These are phyloP conservation scores for Marchantia paleacea DNA, from an alignment of 225 moss, liverwort and hornwort genomes.

Conservation along the genomic window DNA sequence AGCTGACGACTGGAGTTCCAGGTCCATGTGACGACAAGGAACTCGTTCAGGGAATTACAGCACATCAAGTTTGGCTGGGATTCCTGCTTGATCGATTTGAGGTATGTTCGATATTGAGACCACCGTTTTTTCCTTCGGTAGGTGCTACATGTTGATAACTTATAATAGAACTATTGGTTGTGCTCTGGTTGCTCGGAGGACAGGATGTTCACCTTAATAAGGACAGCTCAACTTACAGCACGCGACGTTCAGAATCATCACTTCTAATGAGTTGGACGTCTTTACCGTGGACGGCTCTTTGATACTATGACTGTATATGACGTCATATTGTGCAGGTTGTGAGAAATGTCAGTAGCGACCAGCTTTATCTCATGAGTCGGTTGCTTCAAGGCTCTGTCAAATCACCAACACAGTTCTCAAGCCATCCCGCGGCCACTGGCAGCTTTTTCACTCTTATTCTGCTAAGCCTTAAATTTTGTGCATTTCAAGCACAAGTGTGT, in stretches of 20 bases:
- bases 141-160: no score
- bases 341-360: constrained; percentile 60
- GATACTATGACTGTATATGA: no score
- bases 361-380: constrained; percentile 61
- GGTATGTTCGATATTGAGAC: constrained; percentile 26
- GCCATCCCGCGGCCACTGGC: constrained; percentile 76
- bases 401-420: constrained; percentile 57
- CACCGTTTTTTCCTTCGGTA: no score
- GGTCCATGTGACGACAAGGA: constrained; percentile 45
- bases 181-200: no score
- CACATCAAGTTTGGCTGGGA: constrained; percentile 79
- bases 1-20: constrained; percentile 69
- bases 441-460: constrained; percentile 72
- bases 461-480: constrained; percentile 70
- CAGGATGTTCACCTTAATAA: no score
- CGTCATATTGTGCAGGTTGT: constrained; percentile 50
- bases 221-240: no score
- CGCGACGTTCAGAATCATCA: no score
- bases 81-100: constrained; percentile 81
- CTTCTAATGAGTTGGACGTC: no score
- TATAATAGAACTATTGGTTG: no score
- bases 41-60: constrained; percentile 51
- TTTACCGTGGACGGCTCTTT: no score
- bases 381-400: constrained; percentile 73
- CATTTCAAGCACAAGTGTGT: constrained; percentile 45